These are phyloP conservation scores for Leucosporidium creatinivorum DNA, from an alignment of 768 basidiomycete genomes.

Conservation along the genomic window DNA sequence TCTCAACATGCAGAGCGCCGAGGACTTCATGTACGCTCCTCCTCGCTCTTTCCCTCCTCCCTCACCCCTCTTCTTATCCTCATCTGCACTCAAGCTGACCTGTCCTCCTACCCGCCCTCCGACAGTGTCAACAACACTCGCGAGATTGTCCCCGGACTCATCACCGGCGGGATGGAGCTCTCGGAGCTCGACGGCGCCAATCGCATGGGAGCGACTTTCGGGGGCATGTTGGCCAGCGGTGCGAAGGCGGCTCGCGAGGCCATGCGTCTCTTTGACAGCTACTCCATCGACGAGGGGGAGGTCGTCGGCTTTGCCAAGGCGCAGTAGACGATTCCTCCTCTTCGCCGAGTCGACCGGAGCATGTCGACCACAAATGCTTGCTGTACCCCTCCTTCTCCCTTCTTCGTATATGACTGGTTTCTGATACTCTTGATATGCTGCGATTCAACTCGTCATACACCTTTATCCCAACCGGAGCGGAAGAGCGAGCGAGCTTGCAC, in stretches of 20 bases:
- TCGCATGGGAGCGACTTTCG: slow-evolving; percentile 70
- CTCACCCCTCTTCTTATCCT: slow-evolving; percentile 40
- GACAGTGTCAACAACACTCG: slow-evolving; percentile 47
- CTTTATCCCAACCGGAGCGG: too few relatives aligned
- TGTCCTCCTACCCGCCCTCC: neutral
- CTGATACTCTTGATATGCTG: too few relatives aligned
- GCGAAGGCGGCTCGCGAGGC: slow-evolving; percentile 65
- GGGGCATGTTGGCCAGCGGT: slow-evolving; percentile 70
- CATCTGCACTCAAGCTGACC: too few relatives aligned
- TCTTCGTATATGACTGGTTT: too few relatives aligned
- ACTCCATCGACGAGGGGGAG: slow-evolving; percentile 53
- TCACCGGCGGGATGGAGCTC: slow-evolving; percentile 63
- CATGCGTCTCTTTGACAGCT: slow-evolving; percentile 50
- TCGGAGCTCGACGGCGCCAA: slow-evolving; percentile 72
- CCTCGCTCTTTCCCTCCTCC: too few relatives aligned
- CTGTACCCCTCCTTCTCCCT: too few relatives aligned
- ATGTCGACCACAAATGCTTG: too few relatives aligned
- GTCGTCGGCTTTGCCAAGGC: slow-evolving; percentile 46
- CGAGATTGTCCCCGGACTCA: slow-evolving; percentile 61
- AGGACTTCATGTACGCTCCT: slow-evolving; percentile 53
- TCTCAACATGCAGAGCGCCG: slow-evolving; percentile 73
- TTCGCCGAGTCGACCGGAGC: too few relatives aligned
- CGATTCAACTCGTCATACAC: too few relatives aligned
- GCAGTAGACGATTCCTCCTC: neutral
- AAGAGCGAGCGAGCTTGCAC: too few relatives aligned